Percentiles rank a stretch among this genome's conserved stretches.
Conservation (phyloP, 345 rosid species). For the Combretum micranthum region DNA sequence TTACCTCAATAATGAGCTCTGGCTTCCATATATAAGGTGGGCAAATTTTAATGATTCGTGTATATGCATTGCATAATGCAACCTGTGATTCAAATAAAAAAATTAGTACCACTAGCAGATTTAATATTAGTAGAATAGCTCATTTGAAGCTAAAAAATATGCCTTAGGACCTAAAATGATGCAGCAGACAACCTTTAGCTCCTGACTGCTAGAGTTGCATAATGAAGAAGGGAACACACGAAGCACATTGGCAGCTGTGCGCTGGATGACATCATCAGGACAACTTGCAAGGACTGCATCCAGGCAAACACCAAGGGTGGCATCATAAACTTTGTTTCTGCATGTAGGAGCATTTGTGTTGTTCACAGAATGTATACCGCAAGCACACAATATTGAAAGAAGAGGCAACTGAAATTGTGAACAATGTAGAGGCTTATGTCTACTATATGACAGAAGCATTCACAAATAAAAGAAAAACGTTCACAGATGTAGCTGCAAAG, state of each 20-base stretch:
- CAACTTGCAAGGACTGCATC: slow-evolving; percentile 49
- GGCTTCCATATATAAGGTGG: slow-evolving; percentile 84
- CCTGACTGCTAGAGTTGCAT: slow-evolving; percentile 66
- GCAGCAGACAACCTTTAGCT: slow-evolving; percentile 60
- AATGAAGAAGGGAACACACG: slow-evolving; percentile 46
- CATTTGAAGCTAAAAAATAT: neutral
- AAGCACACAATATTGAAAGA: neutral
- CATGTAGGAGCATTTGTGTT: neutral
- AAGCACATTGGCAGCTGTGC: slow-evolving; percentile 63
- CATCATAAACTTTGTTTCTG: slow-evolving; percentile 69
- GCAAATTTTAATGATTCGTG: slow-evolving; percentile 62
- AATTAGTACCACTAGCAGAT: neutral
- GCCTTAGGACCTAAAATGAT: neutral
- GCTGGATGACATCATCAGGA: slow-evolving; percentile 58
- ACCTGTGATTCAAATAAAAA: slow-evolving; percentile 26
- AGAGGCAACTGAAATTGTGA: neutral
- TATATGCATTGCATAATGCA: slow-evolving; percentile 67
- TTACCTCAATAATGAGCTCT: slow-evolving; percentile 47
- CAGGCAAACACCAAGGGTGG: slow-evolving; percentile 74
- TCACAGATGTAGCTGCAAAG: too few species aligned
- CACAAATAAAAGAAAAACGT: neutral
- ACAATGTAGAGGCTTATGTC: neutral
- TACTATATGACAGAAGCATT: neutral
- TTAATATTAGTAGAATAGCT: slow-evolving; percentile 6
- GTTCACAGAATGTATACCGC: neutral